These are phyloP conservation scores for Hypsizygus ulmarius DNA, from an alignment of 1,284 basidiomycete genomes.

Conservation along the genomic window DNA sequence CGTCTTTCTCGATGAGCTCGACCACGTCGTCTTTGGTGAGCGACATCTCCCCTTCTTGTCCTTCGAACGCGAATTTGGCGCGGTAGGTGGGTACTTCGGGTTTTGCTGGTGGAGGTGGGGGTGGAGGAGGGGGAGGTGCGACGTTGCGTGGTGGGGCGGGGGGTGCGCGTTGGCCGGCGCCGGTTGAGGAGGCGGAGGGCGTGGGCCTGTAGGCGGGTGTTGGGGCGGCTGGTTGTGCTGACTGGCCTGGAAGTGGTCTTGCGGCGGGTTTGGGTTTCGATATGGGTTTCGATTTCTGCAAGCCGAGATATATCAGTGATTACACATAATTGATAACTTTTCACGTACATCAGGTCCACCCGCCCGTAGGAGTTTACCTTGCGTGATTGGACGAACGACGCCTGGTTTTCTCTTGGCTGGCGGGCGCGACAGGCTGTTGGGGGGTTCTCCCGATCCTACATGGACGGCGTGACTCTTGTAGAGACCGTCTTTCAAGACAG, in stretches of 20 bases:
- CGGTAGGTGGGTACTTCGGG: conserved; percentile 78
- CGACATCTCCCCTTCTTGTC: conserved; percentile 89
- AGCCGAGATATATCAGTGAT: neutral
- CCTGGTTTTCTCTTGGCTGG: conserved; percentile 87
- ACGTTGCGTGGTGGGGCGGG: conserved; percentile 33
- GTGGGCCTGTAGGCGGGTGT: conserved; percentile 42
- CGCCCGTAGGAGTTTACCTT: conserved; percentile 76
- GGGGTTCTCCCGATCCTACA: conserved; percentile 86
- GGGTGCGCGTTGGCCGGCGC: conserved; percentile 25
- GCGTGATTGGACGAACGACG: conserved; percentile 77
- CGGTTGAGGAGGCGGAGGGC: conserved; percentile 15
- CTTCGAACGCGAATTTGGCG: conserved; percentile 86
- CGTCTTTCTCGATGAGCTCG: conserved; percentile 91
- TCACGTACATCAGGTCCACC: conserved; percentile 66
- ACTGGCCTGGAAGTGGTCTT: conserved; percentile 57
- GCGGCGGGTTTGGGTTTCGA: conserved; percentile 56
- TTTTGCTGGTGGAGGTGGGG: conserved; percentile 55
- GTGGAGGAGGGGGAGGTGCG: conserved; percentile 47
- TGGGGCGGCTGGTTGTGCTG: conserved; percentile 36
- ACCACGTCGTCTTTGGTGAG: conserved; percentile 90
- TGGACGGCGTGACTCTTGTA: conserved; percentile 96
- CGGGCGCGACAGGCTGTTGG: conserved; percentile 79
- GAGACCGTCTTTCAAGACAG: conserved; percentile 73
- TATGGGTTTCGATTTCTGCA: conserved; percentile 43
- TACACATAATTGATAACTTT: neutral